Evolutionary conservation across 2,329 filamentous ascomycete genomes (phyloP), one percentile per base, ranked within the genome.

Genomic region (Fusarium sp.): DNA sequence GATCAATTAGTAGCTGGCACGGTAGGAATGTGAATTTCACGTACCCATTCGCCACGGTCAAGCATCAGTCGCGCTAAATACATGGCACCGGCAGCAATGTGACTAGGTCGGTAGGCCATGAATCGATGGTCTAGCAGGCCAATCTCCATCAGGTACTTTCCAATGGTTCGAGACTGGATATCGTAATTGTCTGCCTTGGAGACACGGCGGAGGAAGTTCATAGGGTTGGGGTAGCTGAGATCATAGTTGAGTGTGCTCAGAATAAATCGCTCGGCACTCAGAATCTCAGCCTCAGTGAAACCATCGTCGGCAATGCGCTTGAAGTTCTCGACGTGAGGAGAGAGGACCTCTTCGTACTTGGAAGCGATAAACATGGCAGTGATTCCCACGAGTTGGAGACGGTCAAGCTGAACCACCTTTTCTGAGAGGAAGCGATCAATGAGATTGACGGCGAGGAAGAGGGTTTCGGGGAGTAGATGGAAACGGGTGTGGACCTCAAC

Each of bases 111-210:
- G 82, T 93, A 97, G 68, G 89, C 85, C 88, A 99, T 93, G 85
- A 99, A 97, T 70, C 95, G 92, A 82, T 98, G 94, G 79, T 99
- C 96, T 33, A 99, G 88, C 74, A 98, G 90, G 82, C 94, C 96
- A 79, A 99, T 98, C 86, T 99, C 96, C 86, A 97, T 94, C 53
- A 99, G 88, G 82, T 98, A 99, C 86, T 99, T 99, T 82, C 94
- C 96, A 68, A 99, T 90, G 51, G 96, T 99, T 78, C 96, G 93
- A 69, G 95, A 97, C 83, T 98, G 94, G 79, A 98, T 97, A 83
- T 99, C 95, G 85, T 99, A 99, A 87, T 97, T 96, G 85, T 99
- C 97, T 79, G 96, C 97, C 88, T 99, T 99, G 70, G 95, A 98
- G 83, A 99, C 97, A 76, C 97, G 93, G 74, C 96, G 94, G 69